Evolutionary conservation across 176 grass and related monocot species (phyloP), one percentile per base, ranked within the genome.

Genomic region (Aegilops longissima): DNA sequence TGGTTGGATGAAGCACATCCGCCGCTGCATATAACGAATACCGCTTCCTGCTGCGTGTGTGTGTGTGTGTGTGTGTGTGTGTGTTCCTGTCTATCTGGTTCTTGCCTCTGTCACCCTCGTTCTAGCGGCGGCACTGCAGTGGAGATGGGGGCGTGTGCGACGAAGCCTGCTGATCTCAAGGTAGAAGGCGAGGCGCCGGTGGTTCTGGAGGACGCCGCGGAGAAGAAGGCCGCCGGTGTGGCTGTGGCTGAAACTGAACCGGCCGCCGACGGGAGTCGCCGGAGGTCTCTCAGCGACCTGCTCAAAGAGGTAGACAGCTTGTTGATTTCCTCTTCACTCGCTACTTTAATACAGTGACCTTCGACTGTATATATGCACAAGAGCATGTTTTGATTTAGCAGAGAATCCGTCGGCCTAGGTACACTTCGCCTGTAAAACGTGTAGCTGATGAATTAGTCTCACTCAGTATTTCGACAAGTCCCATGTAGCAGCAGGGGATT

Each of bases 111-210:
- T 4, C 4, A 3, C 29, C 35, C 10, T 63, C 16, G 1, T 54
- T 25, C n/a, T 61, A 16, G 21, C 18, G 71, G 21, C 38, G 39
- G 70, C 21, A 2, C 9, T 9, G 67, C 23, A 6, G 82, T 27
- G n/a, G 52, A 56, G 17, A 92, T 92, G 90, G 90, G 90, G 30
- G 87, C 84, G 40, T 92, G 90, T 36, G 91, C 91, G 64, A 93
- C 87, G 3, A 93, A 81, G 81, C 78, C 91, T 31, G 84, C 70
- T 6, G 84, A 90, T 17, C 84, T 92, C 4, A 89, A 89, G 77
- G 77, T 76, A 25, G 75, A 87, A 16, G 84, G 87, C 0, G 87
- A 84, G 31, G 40, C 80, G 54, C 87, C 80, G 24, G 1, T 78
- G 25, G 80, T 52, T 12, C 68, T 39, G 44, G 91, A 89, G 18